Evolutionary conservation across 1,284 basidiomycete species (phyloP), one percentile per base, ranked within the genome.

Genomic region (Coniferiporia weirii): DNA sequence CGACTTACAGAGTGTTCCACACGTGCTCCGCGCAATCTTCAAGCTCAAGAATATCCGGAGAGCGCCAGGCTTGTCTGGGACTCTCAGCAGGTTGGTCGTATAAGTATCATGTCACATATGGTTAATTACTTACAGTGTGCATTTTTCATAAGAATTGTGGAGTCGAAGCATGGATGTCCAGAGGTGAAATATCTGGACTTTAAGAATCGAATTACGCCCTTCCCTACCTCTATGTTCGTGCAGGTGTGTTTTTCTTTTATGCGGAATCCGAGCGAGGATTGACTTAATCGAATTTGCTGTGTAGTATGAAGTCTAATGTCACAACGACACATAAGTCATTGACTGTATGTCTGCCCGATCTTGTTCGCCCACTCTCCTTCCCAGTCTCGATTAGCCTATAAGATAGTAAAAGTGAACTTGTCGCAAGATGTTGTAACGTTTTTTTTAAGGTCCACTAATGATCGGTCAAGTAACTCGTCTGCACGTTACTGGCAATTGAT

Each of bases 21-120:
- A 68, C 22, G 73, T 83, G 13, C 69, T 85, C 15, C 73, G 74
- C 4, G 70, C 72, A 13, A 76, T 86, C 35, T 79, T 87, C 61
- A 69, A 69, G 20, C 70, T 84, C 49, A 74, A 75, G 56, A 72
- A 77, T 46, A 45, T 87, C 27, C 69, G 72, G 56, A 72, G 79
- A 20, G 79, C 72, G 3, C 72, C 77, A 22, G 78, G 77, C 1
- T 61, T 64, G 4, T 76, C 79, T 13, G 84, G 84, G 38, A 60
- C 64, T 13, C 72, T 85, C 54, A 73, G 73, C 15, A 68, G 69
- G 70, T 70, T 56, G 32, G 65, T 57, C 17, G 32, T 43, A 15
- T 48, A 36, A n/a, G 10, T 19, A n/a, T n/a, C n/a, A n/a, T 56
- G 13, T n/a, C 13, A 10, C 15, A 32, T 4, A 34, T 57, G n/a